A percentile compares a stretch with the other conserved stretches of the same genome.
phyloP scores from a whole-genome alignment of 108 stramenopile genomes.

The Nitzschia palea region DNA sequence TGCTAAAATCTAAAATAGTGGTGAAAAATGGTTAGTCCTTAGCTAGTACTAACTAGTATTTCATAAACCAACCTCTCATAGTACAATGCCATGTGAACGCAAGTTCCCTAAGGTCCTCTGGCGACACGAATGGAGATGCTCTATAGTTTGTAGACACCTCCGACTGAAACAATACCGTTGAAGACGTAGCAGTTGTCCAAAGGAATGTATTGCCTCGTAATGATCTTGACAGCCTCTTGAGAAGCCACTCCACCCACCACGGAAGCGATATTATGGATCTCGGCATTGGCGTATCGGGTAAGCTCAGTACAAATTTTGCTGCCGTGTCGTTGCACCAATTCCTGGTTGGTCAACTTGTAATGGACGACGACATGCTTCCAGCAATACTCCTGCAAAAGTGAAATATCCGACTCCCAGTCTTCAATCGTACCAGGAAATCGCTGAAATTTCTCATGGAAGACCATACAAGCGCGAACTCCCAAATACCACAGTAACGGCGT shows the following conservation, averaged over 20 bases:
- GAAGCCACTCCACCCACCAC: slow-evolving; percentile 92
- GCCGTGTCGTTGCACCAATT: slow-evolving; percentile 20
- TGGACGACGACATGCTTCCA: slow-evolving; percentile 31
- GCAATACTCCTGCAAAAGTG: slow-evolving; percentile 47
- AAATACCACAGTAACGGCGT: slow-evolving; percentile 82
- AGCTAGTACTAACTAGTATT: too few species aligned
- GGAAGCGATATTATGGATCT: slow-evolving; percentile 87
- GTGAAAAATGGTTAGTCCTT: too few species aligned
- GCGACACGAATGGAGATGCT: too few species aligned
- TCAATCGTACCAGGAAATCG: slow-evolving; percentile 77
- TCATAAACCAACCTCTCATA: too few species aligned
- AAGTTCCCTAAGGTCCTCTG: too few species aligned
- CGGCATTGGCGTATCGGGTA: slow-evolving; percentile 83
- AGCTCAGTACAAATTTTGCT: slow-evolving; percentile 52
- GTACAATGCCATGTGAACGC: too few species aligned
- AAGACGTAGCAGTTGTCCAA: slow-evolving; percentile 90
- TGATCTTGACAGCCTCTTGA: slow-evolving; percentile 96
- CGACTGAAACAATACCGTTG: slow-evolving; percentile 93
- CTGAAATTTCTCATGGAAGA: slow-evolving; percentile 59
- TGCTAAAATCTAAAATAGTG: too few species aligned
- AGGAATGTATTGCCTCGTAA: slow-evolving; percentile 92
- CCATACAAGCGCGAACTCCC: slow-evolving; percentile 75
- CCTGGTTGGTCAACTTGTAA: slow-evolving; percentile 52
- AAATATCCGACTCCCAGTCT: slow-evolving; percentile 55
- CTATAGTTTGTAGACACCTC: slow-evolving; percentile 79